Evolutionary conservation across 371 early-diverging fungal genomes (phyloP), one percentile per base, ranked within the genome.

Genomic region (Thermomucor indicae-seudaticae): DNA sequence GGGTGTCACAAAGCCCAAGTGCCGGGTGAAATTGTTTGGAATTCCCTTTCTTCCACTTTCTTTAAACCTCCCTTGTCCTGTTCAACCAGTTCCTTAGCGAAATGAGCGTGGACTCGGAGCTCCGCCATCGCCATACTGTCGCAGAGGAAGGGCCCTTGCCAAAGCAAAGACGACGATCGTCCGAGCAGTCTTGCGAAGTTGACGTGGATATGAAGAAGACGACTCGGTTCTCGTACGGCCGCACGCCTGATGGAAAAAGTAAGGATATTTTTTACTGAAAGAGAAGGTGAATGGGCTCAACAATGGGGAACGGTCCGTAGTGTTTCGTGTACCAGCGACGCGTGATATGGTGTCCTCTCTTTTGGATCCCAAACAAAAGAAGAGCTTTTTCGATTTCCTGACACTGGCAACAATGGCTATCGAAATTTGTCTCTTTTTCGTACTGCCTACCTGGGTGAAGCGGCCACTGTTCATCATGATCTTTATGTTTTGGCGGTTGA

Each of bases 401-500:
- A 91, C 89, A 2, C 60, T 94, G 37, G 69, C 67, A 11, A 72
- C 79, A 14, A 77, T 95, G 70, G 82, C 69, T 11, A 22, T 79
- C 24, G 84, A 91, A 51, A 62, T 87, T 51, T 43, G 65, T 3
- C 55, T 91, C 17, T 90, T 85, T 53, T 75, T 92, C 46, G 41
- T 75, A 1, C 58, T 87, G 34, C 82, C 85, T 7, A 47, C 70
- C 10, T 73, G 64, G 24, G 34, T 44, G 35, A 78, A 73, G 40
- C 77, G 78, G 28, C 52, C 60, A 44, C 51, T 86, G 29, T 89
- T 91, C 49, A 57, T 91, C 44, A 53, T 75, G 4, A 50, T 87
- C 6, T 95, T 95, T 64, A 53, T 86, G 27, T 85, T 89, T 55
- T 96, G 93, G 95, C 85, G 96, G 28, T 55, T 84, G 37, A 82